Conservation (phyloP, 345 rosid species). For the Eucalyptus polybractea region DNA sequence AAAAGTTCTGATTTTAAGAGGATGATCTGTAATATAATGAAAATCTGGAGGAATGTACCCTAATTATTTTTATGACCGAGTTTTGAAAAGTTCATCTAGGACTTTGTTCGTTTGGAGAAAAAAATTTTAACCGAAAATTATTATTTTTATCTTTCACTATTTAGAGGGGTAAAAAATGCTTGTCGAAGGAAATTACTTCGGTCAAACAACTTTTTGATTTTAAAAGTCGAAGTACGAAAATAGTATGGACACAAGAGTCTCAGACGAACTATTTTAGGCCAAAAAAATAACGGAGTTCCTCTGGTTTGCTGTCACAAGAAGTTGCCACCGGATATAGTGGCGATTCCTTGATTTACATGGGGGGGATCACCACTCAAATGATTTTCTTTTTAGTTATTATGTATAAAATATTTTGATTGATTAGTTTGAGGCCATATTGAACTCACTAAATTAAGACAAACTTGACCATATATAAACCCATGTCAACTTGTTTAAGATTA, state of each 20-base stretch:
- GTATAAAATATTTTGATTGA: background rate
- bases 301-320: background rate
- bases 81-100: background rate
- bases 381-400: too few species aligned
- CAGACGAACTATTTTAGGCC: background rate
- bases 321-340: background rate
- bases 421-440: background rate
- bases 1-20: background rate
- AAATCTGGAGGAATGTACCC: background rate
- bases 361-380: fast-evolving
- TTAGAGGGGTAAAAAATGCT: background rate
- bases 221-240: too few species aligned
- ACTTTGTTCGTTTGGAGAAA: background rate
- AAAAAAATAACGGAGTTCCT: background rate
- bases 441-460: background rate
- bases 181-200: background rate
- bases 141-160: too few species aligned
- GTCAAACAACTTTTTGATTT: background rate
- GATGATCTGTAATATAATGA: background rate
- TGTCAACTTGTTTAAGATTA: background rate
- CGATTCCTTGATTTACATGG: background rate
- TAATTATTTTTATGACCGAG: background rate
- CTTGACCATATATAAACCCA: background rate
- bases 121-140: too few species aligned
- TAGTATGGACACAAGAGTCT: background rate